Conservation (phyloP, 2,329 filamentous ascomycete species). For the Fusarium burgessii region DNA sequence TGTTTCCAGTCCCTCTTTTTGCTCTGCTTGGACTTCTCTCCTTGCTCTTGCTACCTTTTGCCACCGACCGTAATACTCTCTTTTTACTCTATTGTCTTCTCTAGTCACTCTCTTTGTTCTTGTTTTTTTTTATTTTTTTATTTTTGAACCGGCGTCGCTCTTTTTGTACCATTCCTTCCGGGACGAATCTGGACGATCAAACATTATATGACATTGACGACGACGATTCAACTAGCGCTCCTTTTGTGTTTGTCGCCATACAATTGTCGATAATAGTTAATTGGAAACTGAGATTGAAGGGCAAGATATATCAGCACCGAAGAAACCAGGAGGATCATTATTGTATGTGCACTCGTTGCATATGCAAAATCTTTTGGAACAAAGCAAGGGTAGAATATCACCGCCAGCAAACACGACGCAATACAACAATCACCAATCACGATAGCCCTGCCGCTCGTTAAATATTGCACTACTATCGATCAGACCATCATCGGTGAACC, state of each 20-base stretch:
- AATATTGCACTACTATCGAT: conserved; percentile 16
- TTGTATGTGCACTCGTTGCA: neutral
- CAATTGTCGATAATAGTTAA: conserved; percentile 44
- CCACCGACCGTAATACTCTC: conserved; percentile 37
- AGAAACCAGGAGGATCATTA: conserved; percentile 9
- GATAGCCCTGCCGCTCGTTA: conserved; percentile 34
- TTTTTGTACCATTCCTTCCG: conserved; percentile 22
- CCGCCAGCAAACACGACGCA: conserved; percentile 29
- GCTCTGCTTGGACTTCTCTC: conserved; percentile 24
- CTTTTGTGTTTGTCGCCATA: conserved; percentile 45
- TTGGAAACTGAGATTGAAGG: conserved; percentile 32
- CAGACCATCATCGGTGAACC: conserved; percentile 19
- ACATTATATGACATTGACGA: conserved; percentile 38
- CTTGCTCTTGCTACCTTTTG: conserved; percentile 10
- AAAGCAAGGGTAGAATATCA: neutral
- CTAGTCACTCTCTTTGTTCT: conserved; percentile 29
- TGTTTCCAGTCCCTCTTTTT: conserved; percentile 22
- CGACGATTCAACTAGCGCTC: conserved; percentile 33
- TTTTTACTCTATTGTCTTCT: conserved; percentile 12
- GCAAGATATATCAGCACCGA: conserved; percentile 9
- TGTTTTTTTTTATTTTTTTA: too few species aligned
- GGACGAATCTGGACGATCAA: conserved; percentile 34
- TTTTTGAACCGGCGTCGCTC: conserved; percentile 22
- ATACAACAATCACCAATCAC: conserved; percentile 28
- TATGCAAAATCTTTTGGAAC: neutral